Base-by-base conservation (phyloP, 139 green algal species). In the Chloropicon primus region DNA sequence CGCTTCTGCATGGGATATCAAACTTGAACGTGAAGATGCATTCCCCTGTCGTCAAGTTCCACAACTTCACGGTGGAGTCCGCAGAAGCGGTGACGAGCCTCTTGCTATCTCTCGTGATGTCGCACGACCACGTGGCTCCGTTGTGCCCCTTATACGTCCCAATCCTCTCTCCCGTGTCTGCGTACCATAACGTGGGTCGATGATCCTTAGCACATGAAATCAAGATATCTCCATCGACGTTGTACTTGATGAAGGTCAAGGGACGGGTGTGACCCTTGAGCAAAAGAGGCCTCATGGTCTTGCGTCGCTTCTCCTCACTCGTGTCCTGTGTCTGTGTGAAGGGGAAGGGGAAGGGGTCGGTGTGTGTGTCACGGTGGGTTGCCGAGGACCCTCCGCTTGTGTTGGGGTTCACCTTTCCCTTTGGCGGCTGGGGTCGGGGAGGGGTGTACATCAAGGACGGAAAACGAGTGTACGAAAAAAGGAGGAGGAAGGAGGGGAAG, bases 111-210 rank as follows among this genome's bases (percentile, higher is more conserved):
- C 90, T 87, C 24, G 87, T 92, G 24, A 99, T 87, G 75, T 98
- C 96, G 28, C 89, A 92, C 1, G 87, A 93, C 88, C 90, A 96
- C 24, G 98, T 90, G 1, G 92, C 90, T 5, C 96, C 96, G 29
- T 97, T 97, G 86, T 99, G 96, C 17, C 96, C 96, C 72, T 94
- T 90, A 78, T 96, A 99, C n/a, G 90, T 98, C 22, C 96, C 96
- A 0, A 97, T 80, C 22, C 96, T 88, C 76, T 90, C 81, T 17
- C 96, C 96, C 77, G 94, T 89, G 25, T 98, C 94, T 10, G 92
- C 83, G 81, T 84, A 90, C 92, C 94, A 99, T 21, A 97, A 79
- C 79, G 91, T 97, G 0, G 92, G 89, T 2, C 85, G 74, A 77
- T 90, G 87, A 81, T 96, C 92, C 85, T 98, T 99, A 27, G 91